Base-by-base conservation (phyloP, 1,139 yeast species). In the Saccharomyces hybrid region DNA sequence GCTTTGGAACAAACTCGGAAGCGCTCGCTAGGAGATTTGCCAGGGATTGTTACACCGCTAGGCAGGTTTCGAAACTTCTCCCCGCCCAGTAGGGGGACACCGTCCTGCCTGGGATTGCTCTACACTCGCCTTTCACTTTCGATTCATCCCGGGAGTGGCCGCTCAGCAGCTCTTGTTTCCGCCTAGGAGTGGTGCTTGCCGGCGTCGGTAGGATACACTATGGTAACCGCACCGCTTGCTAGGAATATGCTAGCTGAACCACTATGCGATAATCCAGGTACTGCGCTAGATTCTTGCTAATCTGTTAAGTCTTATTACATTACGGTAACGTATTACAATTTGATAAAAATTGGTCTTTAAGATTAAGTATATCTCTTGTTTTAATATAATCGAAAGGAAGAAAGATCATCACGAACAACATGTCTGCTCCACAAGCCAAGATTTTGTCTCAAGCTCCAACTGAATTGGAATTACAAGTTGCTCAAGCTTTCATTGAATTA, bases 381-480 rank as follows among this genome's bases (percentile, higher is more conserved):
- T 27, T n/a, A 25, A 46, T 8, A 27, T 8, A 16, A n/a, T 16
- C 11, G 44, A 38, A 38, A 38, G 44, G 44, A 38, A 38, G 26
- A 38, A 38, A 38, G 44, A 38, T 38, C 44, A 38, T 38, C 44
- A 38, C 44, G 44, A 38, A 38, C 26, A 38, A 47, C 46, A 50
- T 50, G 51, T 50, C 51, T 47, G 51, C 51, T 44, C 51, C 44
- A 38, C 44, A 50, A 50, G 51, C 51, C 53, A 93, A 95, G 85
- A 85, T 93, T 80, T 85, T 90, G 78, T 81, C 87, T 71, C 84
- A 84, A 75, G 84, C 84, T 75, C 98, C 98, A 81, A 77, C 93
- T 76, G 98, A 93, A 82, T 89, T 93, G 80, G 99, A 93, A 83
- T 89, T 93, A 80, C 96, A 93, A 83, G 96, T 93, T 76, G 98